phyloP scores from a whole-genome alignment of 2,329 filamentous ascomycete genomes.

The Stagonosporopsis cucurbitacearum region DNA sequence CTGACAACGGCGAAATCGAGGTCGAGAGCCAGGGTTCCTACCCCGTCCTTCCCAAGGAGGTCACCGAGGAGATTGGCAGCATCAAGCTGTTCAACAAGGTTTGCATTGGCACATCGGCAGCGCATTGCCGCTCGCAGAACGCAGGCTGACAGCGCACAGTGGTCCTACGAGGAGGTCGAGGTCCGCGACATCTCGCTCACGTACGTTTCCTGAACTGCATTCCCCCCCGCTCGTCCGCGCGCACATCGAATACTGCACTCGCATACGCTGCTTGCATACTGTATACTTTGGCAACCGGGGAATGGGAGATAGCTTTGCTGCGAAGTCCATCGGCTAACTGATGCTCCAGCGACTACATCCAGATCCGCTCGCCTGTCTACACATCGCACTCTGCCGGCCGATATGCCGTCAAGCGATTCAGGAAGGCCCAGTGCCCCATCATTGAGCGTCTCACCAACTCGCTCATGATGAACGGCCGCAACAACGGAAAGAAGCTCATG shows the following conservation, averaged over 20 bases:
- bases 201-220: slow-evolving; percentile 65
- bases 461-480: slow-evolving; percentile 99
- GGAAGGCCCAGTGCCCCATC: slow-evolving; percentile 99
- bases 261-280: slow-evolving; percentile 5
- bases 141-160: slow-evolving; percentile 52
- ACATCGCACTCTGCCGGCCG: slow-evolving; percentile 98
- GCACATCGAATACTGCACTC: slow-evolving; percentile 17
- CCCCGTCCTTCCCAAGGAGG: slow-evolving; percentile 90
- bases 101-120: slow-evolving; percentile 21
- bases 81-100: slow-evolving; percentile 95
- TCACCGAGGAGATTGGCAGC: slow-evolving; percentile 85
- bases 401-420: slow-evolving; percentile 99
- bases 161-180: slow-evolving; percentile 98
- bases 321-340: slow-evolving; percentile 41
- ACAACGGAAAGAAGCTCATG: slow-evolving; percentile 99
- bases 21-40: slow-evolving; percentile 78
- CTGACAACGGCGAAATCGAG: slow-evolving; percentile 91
- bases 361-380: slow-evolving; percentile 99
- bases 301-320: slow-evolving; percentile 23
- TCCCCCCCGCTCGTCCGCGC: slow-evolving; percentile 11
- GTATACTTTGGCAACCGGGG: slow-evolving; percentile 25
- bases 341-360: slow-evolving; percentile 90
- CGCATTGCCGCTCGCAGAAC: slow-evolving; percentile 11
- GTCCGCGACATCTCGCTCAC: slow-evolving; percentile 99
- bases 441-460: slow-evolving; percentile 99